These are phyloP conservation scores for Brassica rapa DNA, from an alignment of 345 rosid genomes.

Conservation along the genomic window DNA sequence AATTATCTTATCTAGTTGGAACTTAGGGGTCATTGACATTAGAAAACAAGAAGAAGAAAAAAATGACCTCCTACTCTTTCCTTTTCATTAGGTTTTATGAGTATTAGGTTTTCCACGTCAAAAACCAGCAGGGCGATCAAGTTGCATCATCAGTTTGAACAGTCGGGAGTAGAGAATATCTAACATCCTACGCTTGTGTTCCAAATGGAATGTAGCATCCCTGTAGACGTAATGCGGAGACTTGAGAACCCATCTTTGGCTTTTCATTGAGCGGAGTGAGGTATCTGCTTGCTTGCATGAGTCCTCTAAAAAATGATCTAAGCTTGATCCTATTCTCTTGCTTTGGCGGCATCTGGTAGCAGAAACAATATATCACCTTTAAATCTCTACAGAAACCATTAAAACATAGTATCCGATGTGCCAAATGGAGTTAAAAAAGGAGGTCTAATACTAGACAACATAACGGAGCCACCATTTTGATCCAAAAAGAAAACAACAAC, in stretches of 20 bases:
- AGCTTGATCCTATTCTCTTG: slow-evolving; percentile 52
- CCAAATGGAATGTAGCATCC: too few species aligned
- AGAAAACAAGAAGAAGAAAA: too few species aligned
- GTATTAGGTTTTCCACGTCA: neutral
- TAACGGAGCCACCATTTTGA: too few species aligned
- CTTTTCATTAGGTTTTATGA: neutral
- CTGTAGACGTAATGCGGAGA: too few species aligned
- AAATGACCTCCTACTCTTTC: neutral
- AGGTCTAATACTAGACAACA: too few species aligned
- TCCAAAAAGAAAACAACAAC: too few species aligned
- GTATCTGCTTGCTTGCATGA: neutral
- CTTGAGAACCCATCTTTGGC: too few species aligned
- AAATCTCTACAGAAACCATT: neutral
- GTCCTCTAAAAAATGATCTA: slow-evolving; percentile 36
- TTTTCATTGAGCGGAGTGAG: too few species aligned
- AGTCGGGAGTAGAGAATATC: neutral
- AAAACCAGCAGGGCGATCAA: neutral
- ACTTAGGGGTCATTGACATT: too few species aligned
- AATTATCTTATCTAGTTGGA: neutral
- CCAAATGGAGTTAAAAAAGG: too few species aligned
- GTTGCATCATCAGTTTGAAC: neutral
- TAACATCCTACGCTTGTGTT: too few species aligned
- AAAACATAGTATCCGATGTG: neutral
- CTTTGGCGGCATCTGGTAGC: slow-evolving; percentile 75
- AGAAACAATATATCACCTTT: slow-evolving; percentile 1